A percentile compares a stretch with the other conserved stretches of the same genome.
Conservation (phyloP, 2,329 filamentous ascomycete genomes). For the Colletotrichum sp. region DNA sequence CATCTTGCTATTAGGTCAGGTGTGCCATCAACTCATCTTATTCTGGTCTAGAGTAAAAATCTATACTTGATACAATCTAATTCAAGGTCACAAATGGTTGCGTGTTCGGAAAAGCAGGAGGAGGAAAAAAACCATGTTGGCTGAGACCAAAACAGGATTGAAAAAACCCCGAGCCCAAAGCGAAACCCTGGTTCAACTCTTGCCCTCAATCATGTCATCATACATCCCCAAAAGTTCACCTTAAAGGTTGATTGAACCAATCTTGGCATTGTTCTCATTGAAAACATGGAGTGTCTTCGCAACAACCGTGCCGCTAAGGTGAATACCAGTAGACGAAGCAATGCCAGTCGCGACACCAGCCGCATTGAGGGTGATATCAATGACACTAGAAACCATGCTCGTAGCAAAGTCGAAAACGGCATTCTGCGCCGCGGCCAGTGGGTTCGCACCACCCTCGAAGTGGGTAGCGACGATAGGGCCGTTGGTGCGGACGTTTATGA, state of each 20-base stretch:
- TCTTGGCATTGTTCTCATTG: background rate
- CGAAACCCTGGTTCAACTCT: background rate
- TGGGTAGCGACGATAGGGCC: background rate
- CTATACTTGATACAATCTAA: background rate
- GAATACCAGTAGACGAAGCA: background rate
- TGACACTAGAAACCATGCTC: background rate
- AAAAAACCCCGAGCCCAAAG: background rate
- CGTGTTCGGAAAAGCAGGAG: background rate
- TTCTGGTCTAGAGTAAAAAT: background rate
- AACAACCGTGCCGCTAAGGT: accelerated
- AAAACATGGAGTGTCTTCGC: background rate
- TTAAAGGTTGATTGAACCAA: accelerated
- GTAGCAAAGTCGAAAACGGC: background rate
- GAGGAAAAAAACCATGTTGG: background rate
- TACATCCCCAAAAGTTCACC: accelerated
- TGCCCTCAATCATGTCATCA: background rate
- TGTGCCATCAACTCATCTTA: background rate
- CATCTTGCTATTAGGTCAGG: too few relatives aligned
- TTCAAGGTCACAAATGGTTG: accelerated
- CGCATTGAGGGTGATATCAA: background rate
- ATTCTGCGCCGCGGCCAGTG: accelerated
- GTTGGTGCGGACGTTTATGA: background rate
- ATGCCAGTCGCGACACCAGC: background rate
- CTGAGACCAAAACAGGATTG: background rate
- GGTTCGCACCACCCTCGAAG: background rate